phyloP scores from a whole-genome alignment of 257 asterid genomes.

The Gynochthodes officinalis region DNA sequence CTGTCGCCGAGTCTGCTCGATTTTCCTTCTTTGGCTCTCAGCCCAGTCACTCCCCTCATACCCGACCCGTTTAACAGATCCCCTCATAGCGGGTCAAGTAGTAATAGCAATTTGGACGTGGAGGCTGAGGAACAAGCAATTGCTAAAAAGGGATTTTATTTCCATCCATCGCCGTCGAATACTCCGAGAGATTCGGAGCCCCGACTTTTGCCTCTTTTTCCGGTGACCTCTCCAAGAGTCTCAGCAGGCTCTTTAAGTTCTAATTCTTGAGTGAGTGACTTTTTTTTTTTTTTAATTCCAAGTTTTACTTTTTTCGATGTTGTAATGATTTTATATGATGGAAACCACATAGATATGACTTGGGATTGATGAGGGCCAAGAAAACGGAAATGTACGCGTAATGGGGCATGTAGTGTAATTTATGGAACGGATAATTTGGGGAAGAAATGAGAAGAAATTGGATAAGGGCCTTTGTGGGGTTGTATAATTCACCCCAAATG shows the following conservation, averaged over 20 bases:
- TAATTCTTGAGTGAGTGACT: conserved; percentile 49
- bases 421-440: conserved; percentile 32
- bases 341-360: conserved; percentile 41
- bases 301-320: conserved; percentile 32
- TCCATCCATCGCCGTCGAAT: conserved; percentile 81
- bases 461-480: not conserved
- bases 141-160: conserved; percentile 60
- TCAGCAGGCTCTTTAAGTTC: conserved; percentile 52
- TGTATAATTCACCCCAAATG: conserved; percentile 10
- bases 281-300: conserved; percentile 17
- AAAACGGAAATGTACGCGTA: conserved; percentile 4
- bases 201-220: conserved; percentile 75
- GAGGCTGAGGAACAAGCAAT: conserved; percentile 84
- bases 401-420: conserved; percentile 24
- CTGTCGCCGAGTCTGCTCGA: conserved; percentile 86
- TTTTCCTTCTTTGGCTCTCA: conserved; percentile 73
- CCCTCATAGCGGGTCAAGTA: conserved; percentile 21
- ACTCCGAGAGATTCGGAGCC: conserved; percentile 92
- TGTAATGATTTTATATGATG: conserved; percentile 36
- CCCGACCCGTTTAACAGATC: conserved; percentile 76
- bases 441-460: conserved; percentile 15
- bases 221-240: conserved; percentile 74
- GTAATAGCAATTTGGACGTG: conserved; percentile 33
- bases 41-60: conserved; percentile 92
- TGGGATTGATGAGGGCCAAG: conserved; percentile 7